These are phyloP conservation scores for Boletales sp. DNA, from an alignment of 768 basidiomycete species.

Conservation along the genomic window DNA sequence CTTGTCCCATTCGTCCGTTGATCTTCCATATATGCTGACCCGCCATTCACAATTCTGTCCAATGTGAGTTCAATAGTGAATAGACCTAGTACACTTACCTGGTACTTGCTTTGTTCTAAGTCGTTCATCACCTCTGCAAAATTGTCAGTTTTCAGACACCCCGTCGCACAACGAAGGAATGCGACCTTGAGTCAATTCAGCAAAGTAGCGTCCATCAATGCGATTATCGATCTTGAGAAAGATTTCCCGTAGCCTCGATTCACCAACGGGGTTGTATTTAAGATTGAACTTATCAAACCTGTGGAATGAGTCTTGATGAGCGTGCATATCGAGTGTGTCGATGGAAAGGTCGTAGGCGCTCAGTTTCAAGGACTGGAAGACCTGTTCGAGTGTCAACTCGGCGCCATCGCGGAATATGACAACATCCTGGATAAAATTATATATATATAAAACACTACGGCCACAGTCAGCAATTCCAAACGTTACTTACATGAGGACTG, in stretches of 20 bases:
- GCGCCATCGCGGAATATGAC: slow-evolving; percentile 94
- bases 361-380: slow-evolving; percentile 93
- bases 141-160: not conserved
- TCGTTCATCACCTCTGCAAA: slow-evolving; percentile 90
- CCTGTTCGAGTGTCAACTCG: slow-evolving; percentile 83
- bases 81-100: slow-evolving; percentile 44
- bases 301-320: slow-evolving; percentile 96
- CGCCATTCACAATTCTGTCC: slow-evolving; percentile 93
- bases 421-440: slow-evolving; percentile 58
- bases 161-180: not conserved
- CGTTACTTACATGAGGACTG: slow-evolving; percentile 59
- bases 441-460: not conserved
- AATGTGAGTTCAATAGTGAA: not conserved
- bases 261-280: slow-evolving; percentile 96
- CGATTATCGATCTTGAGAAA: slow-evolving; percentile 98
- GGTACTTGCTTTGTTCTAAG: slow-evolving; percentile 97
- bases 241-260: slow-evolving; percentile 91
- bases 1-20: slow-evolving; percentile 91
- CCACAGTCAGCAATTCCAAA: not conserved
- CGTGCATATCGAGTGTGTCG: slow-evolving; percentile 99
- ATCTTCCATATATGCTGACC: slow-evolving; percentile 90
- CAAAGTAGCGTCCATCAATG: slow-evolving; percentile 88
- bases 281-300: slow-evolving; percentile 98
- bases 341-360: slow-evolving; percentile 98
- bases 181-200: slow-evolving; percentile 87